Percentiles rank a stretch among this genome's conserved stretches.
These are phyloP conservation scores for Agapanthus africanus DNA, from an alignment of 106 monocot genomes.

Conservation along the genomic window DNA sequence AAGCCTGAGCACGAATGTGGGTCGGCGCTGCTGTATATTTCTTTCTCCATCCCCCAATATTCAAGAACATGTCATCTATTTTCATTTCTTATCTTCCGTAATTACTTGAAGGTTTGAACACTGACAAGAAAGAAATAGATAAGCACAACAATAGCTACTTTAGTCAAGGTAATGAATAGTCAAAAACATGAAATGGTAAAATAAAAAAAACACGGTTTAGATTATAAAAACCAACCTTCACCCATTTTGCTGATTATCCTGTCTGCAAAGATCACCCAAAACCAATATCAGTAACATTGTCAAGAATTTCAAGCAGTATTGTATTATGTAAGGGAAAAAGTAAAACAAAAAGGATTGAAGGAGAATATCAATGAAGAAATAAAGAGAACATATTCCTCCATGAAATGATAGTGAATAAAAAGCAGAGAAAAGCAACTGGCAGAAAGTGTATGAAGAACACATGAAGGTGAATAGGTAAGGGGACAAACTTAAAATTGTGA, in stretches of 20 bases:
- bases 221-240: constrained; percentile 62
- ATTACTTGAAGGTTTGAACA: not conserved
- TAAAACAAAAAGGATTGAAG: not conserved
- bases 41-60: not conserved
- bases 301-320: not conserved
- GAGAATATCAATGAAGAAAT: not conserved
- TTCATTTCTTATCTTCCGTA: not conserved
- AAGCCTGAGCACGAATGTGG: not conserved
- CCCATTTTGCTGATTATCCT: constrained; percentile 95
- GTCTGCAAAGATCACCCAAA: constrained; percentile 44
- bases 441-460: not conserved
- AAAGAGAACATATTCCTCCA: not conserved
- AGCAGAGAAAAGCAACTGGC: not conserved
- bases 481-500: no score
- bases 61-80: not conserved
- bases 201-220: not conserved
- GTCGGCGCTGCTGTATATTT: no score
- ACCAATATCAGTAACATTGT: constrained; percentile 11
- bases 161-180: not conserved
- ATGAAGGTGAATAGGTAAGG: no score
- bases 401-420: not conserved
- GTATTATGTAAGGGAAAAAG: no score
- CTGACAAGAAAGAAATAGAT: not conserved
- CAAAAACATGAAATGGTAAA: not conserved
- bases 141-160: not conserved